phyloP scores from a whole-genome alignment of 2,329 filamentous ascomycete genomes.

The Fusarium sterilihyphosum region DNA sequence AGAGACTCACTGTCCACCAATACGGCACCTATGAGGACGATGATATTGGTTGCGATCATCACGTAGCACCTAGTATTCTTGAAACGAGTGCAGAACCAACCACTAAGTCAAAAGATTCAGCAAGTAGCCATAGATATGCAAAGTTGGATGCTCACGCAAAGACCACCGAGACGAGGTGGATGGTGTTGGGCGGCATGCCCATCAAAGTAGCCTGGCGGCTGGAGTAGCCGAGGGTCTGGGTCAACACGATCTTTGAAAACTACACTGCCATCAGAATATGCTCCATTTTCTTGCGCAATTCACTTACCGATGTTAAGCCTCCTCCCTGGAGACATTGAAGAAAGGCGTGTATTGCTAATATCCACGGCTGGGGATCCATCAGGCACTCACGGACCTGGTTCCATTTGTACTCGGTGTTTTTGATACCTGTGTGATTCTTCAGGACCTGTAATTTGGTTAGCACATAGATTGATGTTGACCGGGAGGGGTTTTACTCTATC shows the following conservation, averaged over 20 bases:
- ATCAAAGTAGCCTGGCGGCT: neutral
- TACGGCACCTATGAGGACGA: neutral
- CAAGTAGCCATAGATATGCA: accelerated
- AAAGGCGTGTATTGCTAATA: neutral
- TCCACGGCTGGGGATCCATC: neutral
- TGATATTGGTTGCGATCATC: neutral
- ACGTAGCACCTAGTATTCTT: neutral
- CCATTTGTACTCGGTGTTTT: neutral
- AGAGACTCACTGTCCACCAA: neutral
- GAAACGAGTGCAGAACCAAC: neutral
- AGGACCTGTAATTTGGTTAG: neutral
- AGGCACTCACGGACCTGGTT: neutral
- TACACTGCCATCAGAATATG: accelerated
- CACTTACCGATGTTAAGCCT: neutral
- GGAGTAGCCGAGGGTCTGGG: neutral
- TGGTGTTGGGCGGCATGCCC: neutral
- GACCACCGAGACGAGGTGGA: neutral
- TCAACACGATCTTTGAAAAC: neutral
- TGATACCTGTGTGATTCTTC: neutral
- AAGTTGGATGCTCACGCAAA: neutral
- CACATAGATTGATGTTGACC: too few species aligned
- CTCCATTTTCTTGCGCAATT: accelerated
- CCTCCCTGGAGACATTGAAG: accelerated
- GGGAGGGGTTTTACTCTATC: neutral
- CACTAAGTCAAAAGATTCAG: neutral